These are phyloP conservation scores for Turnera subulata DNA, from an alignment of 345 rosid genomes.

Conservation along the genomic window DNA sequence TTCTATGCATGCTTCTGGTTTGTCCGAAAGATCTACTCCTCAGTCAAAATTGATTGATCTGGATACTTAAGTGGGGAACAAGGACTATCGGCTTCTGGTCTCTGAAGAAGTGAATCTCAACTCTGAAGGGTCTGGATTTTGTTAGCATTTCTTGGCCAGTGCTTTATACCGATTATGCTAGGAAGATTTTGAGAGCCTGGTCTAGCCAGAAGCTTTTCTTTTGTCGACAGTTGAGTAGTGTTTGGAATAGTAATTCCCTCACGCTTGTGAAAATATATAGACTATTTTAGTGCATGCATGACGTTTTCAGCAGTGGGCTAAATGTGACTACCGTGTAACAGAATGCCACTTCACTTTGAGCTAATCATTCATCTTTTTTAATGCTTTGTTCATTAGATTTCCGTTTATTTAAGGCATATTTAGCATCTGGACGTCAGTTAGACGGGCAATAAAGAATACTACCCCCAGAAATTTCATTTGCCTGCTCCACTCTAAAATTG, in stretches of 20 bases:
- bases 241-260: slow-evolving; percentile 14
- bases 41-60: slow-evolving; percentile 84
- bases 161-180: not conserved
- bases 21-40: slow-evolving; percentile 88
- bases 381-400: too few relatives aligned
- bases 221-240: slow-evolving; percentile 20
- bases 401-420: too few relatives aligned
- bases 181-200: slow-evolving; percentile 14
- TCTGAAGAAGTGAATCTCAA: not conserved
- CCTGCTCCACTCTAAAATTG: too few relatives aligned
- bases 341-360: too few relatives aligned
- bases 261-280: slow-evolving; percentile 9
- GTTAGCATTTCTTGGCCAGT: not conserved
- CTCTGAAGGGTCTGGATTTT: too few relatives aligned
- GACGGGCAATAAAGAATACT: too few relatives aligned
- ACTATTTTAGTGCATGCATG: slow-evolving; percentile 8
- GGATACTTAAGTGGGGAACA: slow-evolving; percentile 14
- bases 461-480: too few relatives aligned
- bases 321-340: not conserved
- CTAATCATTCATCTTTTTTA: too few relatives aligned
- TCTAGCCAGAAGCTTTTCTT: slow-evolving; percentile 10
- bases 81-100: not conserved
- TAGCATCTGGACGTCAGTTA: too few relatives aligned
- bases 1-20: slow-evolving; percentile 99
- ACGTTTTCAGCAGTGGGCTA: slow-evolving; percentile 11